Evolutionary conservation across 2,329 filamentous ascomycete species (phyloP), one percentile per base, ranked within the genome.

Genomic region (Capronia americana): DNA sequence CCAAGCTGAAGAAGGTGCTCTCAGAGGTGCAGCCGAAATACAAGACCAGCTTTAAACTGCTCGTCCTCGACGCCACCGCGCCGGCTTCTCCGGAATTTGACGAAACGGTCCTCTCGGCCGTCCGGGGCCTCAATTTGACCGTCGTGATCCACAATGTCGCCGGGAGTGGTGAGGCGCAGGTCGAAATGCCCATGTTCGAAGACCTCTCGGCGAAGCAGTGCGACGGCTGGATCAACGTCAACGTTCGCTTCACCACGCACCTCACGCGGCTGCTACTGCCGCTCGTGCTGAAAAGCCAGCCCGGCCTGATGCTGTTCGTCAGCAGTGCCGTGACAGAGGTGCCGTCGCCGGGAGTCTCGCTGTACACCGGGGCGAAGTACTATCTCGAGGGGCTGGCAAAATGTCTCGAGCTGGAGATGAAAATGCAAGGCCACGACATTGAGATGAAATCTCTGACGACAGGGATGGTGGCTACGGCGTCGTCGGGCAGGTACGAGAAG

Each of bases 101-200:
- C 17, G 55, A 67, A 8, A 71, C 75, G 8, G 67, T 78, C 30
- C 58, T 69, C 1, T 65, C 60, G 67, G 12, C 72, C 75, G 60
- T 63, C 8, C 68, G 75, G 1, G 77, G 75, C 57, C 72, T 83
- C 41, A 74, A 81, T 66, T 75, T 88, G 34, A 86, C 82, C 0
- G 75, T 87, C 1, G 75, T 88, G 26, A 74, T 88, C 71, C 88
- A 88, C 75, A 88, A 87, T 73, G 82, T 85, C 0, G 85, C 86
- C 23, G 83, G 83, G 11, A 74, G 71, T 4, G 62, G 70, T 2
- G 53, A 34, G 6, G 32, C 38, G 14, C 66, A 71, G 11, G n/a
- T 46, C n/a, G 57, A 54, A 11, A 83, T 77, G 64, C 73, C 73
- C 3, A 69, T 77, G 2, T 73, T 85, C 4, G 73, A 77, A 12